phyloP scores from a whole-genome alignment of 2,329 filamentous ascomycete species.

The Aspergillus tubingensis region DNA sequence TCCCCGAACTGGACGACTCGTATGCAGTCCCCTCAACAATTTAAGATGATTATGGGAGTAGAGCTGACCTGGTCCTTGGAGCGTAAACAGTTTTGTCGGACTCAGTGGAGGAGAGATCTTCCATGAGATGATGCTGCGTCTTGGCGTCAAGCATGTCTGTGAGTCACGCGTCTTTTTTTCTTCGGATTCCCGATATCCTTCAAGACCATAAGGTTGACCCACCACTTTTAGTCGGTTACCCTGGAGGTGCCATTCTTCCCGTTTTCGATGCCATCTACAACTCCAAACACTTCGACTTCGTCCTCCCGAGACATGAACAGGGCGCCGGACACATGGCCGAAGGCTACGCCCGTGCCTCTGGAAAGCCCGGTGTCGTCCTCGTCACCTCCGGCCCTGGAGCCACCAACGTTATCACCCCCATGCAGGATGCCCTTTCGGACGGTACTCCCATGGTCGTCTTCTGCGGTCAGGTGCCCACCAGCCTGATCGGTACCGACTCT shows the following conservation, averaged over 20 bases:
- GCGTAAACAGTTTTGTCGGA: slow-evolving; percentile 72
- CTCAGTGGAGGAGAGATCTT: slow-evolving; percentile 96
- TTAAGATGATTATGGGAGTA: background rate
- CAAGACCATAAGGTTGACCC: slow-evolving; percentile 1
- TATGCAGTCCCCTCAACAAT: slow-evolving; percentile 50
- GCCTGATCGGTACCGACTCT: slow-evolving; percentile 88
- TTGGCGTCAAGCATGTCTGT: slow-evolving; percentile 93
- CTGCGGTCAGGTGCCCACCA: slow-evolving; percentile 86
- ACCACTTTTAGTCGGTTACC: slow-evolving; percentile 10
- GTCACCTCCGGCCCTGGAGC: slow-evolving; percentile 96
- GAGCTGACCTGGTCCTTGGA: slow-evolving; percentile 11
- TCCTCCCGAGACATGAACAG: slow-evolving; percentile 94
- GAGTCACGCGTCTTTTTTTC: slow-evolving; percentile 47
- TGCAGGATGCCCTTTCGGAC: slow-evolving; percentile 94
- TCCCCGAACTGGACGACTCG: slow-evolving; percentile 76
- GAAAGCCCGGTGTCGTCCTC: slow-evolving; percentile 91
- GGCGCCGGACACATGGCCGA: slow-evolving; percentile 98
- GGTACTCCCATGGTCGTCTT: slow-evolving; percentile 97
- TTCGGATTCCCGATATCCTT: background rate
- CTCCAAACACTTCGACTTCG: slow-evolving; percentile 93
- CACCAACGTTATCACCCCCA: slow-evolving; percentile 93
- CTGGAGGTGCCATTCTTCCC: slow-evolving; percentile 88
- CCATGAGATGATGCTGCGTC: slow-evolving; percentile 97
- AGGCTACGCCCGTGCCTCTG: slow-evolving; percentile 90
- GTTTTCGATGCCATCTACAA: slow-evolving; percentile 99